Conservation (phyloP, 805 yeast genomes). For the Saccharomyces mikatae region DNA sequence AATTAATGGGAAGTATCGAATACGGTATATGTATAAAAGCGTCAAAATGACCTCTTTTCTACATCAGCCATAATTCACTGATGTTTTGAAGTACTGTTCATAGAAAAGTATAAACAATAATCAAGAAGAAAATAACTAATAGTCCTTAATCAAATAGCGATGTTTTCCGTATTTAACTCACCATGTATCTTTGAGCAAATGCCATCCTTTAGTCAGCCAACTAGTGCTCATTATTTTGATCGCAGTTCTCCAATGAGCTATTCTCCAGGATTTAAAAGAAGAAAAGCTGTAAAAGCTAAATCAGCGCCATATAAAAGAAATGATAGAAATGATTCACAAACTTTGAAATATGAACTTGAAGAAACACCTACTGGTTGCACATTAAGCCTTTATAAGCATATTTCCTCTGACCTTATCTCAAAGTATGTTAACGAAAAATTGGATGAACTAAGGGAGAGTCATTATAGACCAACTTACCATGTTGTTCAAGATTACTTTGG, state of each 20-base stretch:
- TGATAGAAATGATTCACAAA: background rate
- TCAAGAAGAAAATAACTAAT: background rate
- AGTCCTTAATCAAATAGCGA: slow-evolving; percentile 2
- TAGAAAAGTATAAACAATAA: background rate
- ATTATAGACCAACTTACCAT: slow-evolving; percentile 17
- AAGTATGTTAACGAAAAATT: slow-evolving; percentile 11
- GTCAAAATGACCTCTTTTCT: background rate
- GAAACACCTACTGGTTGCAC: slow-evolving; percentile 12
- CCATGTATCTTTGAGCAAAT: slow-evolving; percentile 23
- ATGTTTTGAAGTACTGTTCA: too few relatives aligned
- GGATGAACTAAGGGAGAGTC: slow-evolving; percentile 12
- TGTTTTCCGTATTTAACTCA: slow-evolving; percentile 16
- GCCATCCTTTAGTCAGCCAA: slow-evolving; percentile 9
- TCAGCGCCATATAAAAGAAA: background rate
- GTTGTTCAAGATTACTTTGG: slow-evolving; percentile 23
- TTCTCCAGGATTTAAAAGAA: slow-evolving; percentile 9
- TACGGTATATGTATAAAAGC: background rate
- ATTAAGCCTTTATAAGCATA: slow-evolving; percentile 14
- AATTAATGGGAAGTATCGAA: background rate
- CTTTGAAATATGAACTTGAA: slow-evolving; percentile 9
- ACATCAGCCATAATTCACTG: background rate
- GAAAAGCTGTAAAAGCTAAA: slow-evolving; percentile 2
- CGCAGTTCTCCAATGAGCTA: background rate
- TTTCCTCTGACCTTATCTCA: slow-evolving; percentile 15
- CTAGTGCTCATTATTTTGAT: background rate